Evolutionary conservation across 2,329 filamentous ascomycete genomes (phyloP).

Genomic region (Emmonsiellopsis sp.): DNA sequence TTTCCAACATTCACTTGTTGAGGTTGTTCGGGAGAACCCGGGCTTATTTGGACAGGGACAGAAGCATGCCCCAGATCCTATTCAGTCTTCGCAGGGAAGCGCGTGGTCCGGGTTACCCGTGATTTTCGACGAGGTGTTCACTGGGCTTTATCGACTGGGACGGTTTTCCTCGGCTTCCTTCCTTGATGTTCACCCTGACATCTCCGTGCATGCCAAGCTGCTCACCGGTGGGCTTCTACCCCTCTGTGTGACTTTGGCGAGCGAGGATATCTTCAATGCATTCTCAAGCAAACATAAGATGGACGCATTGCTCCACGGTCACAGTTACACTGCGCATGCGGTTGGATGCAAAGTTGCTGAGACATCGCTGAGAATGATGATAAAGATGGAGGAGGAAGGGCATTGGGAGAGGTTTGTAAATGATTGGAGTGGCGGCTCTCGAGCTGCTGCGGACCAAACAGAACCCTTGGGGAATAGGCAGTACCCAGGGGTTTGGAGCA

Average conservation of each 20-base stretch:
- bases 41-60: slow-evolving; percentile 40
- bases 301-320: slow-evolving; percentile 71
- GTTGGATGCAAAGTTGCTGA: slow-evolving; percentile 71
- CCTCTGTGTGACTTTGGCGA: slow-evolving; percentile 66
- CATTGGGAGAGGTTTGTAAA: slow-evolving; percentile 49
- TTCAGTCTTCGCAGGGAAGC: slow-evolving; percentile 8
- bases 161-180: slow-evolving; percentile 62
- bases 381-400: slow-evolving; percentile 46
- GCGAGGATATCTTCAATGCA: slow-evolving; percentile 60
- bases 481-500: slow-evolving; percentile 49
- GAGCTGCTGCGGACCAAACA: background rate
- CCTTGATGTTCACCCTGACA: slow-evolving; percentile 59
- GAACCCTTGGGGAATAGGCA: background rate
- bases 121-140: slow-evolving; percentile 82
- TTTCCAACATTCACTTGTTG: slow-evolving; percentile 64
- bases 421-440: slow-evolving; percentile 33
- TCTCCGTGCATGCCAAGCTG: slow-evolving; percentile 74
- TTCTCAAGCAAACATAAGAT: slow-evolving; percentile 66
- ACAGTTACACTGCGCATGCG: slow-evolving; percentile 79
- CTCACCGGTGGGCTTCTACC: slow-evolving; percentile 73
- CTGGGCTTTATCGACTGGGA: slow-evolving; percentile 73
- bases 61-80: slow-evolving; percentile 10
- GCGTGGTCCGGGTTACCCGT: slow-evolving; percentile 68
- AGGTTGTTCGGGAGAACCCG: slow-evolving; percentile 53
- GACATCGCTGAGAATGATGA: slow-evolving; percentile 54